A percentile compares a stretch with the other conserved stretches of the same genome.
phyloP scores from a whole-genome alignment of 352 stramenopile species.

The Phytophthora lateralis region DNA sequence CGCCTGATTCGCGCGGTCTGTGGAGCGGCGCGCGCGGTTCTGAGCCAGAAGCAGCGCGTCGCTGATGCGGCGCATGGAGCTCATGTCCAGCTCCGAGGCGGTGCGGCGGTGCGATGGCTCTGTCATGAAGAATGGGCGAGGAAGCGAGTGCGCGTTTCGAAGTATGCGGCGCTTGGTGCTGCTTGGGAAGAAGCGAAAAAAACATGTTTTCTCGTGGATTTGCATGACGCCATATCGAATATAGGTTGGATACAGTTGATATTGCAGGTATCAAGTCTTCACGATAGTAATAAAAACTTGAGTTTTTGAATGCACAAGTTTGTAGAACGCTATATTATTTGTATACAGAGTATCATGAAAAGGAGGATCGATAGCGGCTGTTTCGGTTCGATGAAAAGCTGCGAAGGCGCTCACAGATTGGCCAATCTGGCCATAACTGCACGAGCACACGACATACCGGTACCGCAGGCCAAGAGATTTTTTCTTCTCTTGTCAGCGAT shows the following conservation, averaged over 20 bases:
- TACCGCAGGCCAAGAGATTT: slow-evolving; percentile 21
- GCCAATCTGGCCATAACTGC: neutral
- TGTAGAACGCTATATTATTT: no score
- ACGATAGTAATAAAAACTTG: no score
- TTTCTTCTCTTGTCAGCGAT: neutral
- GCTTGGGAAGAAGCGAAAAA: neutral
- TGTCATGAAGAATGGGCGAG: slow-evolving; percentile 9
- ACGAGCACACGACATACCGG: no score
- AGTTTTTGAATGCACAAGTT: no score
- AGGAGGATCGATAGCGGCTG: neutral
- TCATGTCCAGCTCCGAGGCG: slow-evolving; percentile 59
- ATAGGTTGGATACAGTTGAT: neutral
- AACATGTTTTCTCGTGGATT: slow-evolving; percentile 6
- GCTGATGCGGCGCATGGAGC: slow-evolving; percentile 63
- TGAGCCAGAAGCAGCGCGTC: slow-evolving; percentile 75
- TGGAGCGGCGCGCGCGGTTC: slow-evolving; percentile 63
- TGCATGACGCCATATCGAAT: neutral
- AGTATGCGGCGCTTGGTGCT: slow-evolving; percentile 26
- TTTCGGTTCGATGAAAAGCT: slow-evolving; percentile 22
- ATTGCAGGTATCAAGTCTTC: neutral
- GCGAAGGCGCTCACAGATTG: slow-evolving; percentile 14
- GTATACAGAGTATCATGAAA: no score
- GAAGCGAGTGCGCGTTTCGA: slow-evolving; percentile 8
- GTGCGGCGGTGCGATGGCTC: slow-evolving; percentile 40
- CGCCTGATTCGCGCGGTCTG: slow-evolving; percentile 63